Base-by-base conservation (phyloP, 345 rosid genomes). In the Eucalyptus erythrocorys region DNA sequence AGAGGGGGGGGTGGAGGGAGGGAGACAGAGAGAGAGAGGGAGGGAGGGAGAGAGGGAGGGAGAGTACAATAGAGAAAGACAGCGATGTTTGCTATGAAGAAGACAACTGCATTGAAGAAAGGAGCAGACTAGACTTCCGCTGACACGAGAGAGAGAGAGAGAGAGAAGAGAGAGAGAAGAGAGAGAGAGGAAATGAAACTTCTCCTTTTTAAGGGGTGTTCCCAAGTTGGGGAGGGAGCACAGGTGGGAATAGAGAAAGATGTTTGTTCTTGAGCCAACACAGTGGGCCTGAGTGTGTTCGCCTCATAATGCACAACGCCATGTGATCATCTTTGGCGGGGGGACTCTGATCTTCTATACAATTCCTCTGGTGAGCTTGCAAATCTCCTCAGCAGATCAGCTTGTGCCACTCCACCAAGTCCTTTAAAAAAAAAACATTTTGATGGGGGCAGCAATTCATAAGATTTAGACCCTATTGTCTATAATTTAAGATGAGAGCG, bases 21-120 rank as follows among this genome's bases (percentile, higher is more conserved):
- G 11, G 59, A 2, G 59, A 4, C 12, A 21, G 59, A 21, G 9
- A 21, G 5, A 21, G 59, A 55, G 61, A 55, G 59, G 22, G 59
- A 8, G 12, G 61, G 61, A 24, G 61, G 61, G 57, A 51, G 57
- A 24, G 61, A 55, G 61, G 24, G 61, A 89, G 91, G 89, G 87
- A 91, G 93, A 90, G 88, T 88, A 92, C 92, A 94, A 89, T 88
- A 93, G 48, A 92, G 92, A 91, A 61, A 90, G 94, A 94, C 88
- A 92, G 93, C 90, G 96, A 93, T 94, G 99, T 94, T 95, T 97
- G 95, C 92, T 90, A 89, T 93, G 96, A 93, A 88, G 94, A 95
- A 88, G 99, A 96, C 98, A 97, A 93, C 81, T 91, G 95, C 96
- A 90, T 90, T 89, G 93, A 95, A 94, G 97, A 91, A 89, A 92